A percentile compares a stretch with the other conserved stretches of the same genome.
These are phyloP conservation scores for Cytospora paraplurivora DNA, from an alignment of 2,329 filamentous ascomycete genomes.

Conservation along the genomic window DNA sequence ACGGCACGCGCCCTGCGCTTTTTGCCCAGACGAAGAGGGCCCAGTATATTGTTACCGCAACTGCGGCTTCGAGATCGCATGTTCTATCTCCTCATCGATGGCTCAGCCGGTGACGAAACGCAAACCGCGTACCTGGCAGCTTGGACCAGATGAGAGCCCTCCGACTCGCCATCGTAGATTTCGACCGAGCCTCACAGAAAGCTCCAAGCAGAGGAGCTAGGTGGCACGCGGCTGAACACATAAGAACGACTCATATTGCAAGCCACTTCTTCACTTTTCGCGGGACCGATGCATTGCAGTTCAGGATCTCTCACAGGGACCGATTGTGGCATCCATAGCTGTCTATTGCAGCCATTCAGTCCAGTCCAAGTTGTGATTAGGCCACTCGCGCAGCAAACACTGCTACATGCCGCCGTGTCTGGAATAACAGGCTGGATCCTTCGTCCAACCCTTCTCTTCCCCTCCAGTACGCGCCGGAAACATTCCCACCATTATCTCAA, in stretches of 20 bases:
- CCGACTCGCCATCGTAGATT: too few species aligned
- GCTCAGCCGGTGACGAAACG: too few species aligned
- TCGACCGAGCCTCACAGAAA: too few species aligned
- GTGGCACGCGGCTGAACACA: not conserved
- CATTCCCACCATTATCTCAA: conserved; percentile 2
- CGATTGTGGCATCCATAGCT: conserved; percentile 13
- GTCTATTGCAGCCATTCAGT: conserved; percentile 15
- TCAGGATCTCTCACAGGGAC: conserved; percentile 2
- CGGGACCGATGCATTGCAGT: not conserved
- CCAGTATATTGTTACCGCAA: too few species aligned
- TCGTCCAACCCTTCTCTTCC: conserved; percentile 9
- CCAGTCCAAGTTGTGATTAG: conserved; percentile 1
- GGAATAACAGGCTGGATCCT: not conserved
- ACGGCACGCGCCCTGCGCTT: too few species aligned
- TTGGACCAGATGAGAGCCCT: too few species aligned
- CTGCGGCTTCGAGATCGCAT: too few species aligned
- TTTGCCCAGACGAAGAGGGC: too few species aligned
- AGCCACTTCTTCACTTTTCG: not conserved
- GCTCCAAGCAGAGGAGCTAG: too few species aligned
- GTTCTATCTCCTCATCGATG: too few species aligned
- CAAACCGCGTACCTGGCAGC: too few species aligned
- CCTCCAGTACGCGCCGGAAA: conserved; percentile 8
- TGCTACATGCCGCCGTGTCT: conserved; percentile 3
- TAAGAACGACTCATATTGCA: not conserved
- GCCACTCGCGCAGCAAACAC: conserved; percentile 6